Percentiles rank a stretch among this genome's conserved stretches.
These are phyloP conservation scores for Stylonectria norvegica DNA, from an alignment of 2,329 filamentous ascomycete species.

Conservation along the genomic window DNA sequence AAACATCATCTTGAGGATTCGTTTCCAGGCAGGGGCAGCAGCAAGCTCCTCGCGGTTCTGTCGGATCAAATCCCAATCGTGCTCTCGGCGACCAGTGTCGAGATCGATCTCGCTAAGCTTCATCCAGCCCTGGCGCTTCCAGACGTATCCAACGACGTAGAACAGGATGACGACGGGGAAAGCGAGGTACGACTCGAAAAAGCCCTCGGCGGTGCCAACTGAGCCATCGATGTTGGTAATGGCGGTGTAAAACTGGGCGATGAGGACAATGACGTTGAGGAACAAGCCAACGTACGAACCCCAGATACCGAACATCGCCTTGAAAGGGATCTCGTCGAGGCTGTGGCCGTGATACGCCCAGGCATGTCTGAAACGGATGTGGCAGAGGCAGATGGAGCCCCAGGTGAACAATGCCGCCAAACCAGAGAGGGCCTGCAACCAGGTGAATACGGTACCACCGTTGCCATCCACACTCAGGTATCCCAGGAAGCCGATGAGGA, in stretches of 20 bases:
- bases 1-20: conserved; percentile 30
- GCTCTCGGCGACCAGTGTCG: conserved; percentile 59
- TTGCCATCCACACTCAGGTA: conserved; percentile 44
- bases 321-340: conserved; percentile 65
- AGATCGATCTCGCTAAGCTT: conserved; percentile 61
- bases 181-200: conserved; percentile 54
- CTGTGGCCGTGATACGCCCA: conserved; percentile 61
- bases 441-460: conserved; percentile 55
- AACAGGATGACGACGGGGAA: conserved; percentile 53
- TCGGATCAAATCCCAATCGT: conserved; percentile 60
- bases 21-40: conserved; percentile 45
- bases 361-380: conserved; percentile 65
- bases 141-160: conserved; percentile 55
- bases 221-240: conserved; percentile 36
- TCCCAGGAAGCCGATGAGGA: conserved; percentile 49
- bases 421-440: conserved; percentile 64
- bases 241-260: conserved; percentile 52
- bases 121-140: conserved; percentile 61
- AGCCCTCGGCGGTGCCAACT: conserved; percentile 35
- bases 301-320: conserved; percentile 55
- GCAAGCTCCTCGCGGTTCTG: conserved; percentile 43
- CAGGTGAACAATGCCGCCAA: conserved; percentile 65
- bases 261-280: conserved; percentile 54
- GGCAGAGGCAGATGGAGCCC: conserved; percentile 65
- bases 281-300: conserved; percentile 63